Conservation (phyloP, 768 basidiomycete species). For the Collybia mongolica region DNA sequence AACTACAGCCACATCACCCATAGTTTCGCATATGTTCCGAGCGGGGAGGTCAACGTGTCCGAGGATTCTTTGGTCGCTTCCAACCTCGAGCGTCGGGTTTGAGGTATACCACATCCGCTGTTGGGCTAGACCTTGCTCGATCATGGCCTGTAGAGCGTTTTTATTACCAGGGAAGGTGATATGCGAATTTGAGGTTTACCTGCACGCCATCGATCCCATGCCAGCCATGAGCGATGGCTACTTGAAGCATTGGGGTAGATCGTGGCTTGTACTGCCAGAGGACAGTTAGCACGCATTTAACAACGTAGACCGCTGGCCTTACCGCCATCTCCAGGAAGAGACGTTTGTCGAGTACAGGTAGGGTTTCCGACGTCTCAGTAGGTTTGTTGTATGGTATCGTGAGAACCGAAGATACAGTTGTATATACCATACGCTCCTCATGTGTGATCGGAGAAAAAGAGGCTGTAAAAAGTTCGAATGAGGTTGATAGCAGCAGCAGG, state of each 20-base stretch:
- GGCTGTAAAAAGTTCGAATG: conserved; percentile 3
- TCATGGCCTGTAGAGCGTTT: conserved; percentile 23
- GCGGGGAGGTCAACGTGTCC: conserved; percentile 10
- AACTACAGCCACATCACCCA: conserved; percentile 11
- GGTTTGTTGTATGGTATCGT: conserved; percentile 26
- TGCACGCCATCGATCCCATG: conserved; percentile 28
- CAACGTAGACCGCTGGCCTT: background rate
- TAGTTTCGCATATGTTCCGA: conserved; percentile 14
- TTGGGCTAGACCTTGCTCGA: conserved; percentile 37
- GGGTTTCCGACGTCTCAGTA: conserved; percentile 4
- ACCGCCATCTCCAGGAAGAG: conserved; percentile 36
- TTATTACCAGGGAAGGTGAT: background rate
- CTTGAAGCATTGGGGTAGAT: conserved; percentile 28
- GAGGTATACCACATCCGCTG: conserved; percentile 34
- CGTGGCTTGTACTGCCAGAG: conserved; percentile 27
- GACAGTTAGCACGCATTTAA: background rate
- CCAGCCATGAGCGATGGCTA: conserved; percentile 33
- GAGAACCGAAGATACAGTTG: conserved; percentile 26
- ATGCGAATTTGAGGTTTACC: conserved; percentile 3
- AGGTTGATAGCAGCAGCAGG: background rate
- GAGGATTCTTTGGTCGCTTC: conserved; percentile 15
- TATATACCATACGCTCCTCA: conserved; percentile 31
- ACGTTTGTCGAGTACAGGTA: conserved; percentile 26
- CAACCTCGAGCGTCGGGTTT: conserved; percentile 9
- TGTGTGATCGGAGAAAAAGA: conserved; percentile 25